These are phyloP conservation scores for Knufia fluminis DNA, from an alignment of 2,329 filamentous ascomycete genomes.

Conservation along the genomic window DNA sequence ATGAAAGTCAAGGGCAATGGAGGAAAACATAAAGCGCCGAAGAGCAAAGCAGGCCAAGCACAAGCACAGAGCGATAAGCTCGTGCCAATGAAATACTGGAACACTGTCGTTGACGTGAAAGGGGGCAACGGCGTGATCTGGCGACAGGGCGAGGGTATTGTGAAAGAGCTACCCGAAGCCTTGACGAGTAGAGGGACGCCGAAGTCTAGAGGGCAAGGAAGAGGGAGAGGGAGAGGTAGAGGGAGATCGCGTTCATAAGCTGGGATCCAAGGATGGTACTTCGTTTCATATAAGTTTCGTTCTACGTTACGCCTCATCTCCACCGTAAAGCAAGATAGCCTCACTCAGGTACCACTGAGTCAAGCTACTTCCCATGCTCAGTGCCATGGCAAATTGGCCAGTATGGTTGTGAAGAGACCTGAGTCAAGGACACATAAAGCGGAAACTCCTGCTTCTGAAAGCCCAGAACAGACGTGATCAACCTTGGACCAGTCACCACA, in stretches of 20 bases:
- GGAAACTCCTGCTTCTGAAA: too few relatives aligned
- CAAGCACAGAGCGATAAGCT: constrained; percentile 40
- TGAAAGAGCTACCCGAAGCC: constrained; percentile 39
- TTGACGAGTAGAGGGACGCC: constrained; percentile 33
- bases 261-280: too few relatives aligned
- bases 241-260: background rate
- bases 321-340: too few relatives aligned
- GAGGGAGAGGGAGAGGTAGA: constrained; percentile 12
- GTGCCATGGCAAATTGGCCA: too few relatives aligned
- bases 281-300: too few relatives aligned
- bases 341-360: too few relatives aligned
- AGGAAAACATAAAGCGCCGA: constrained; percentile 17
- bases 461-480: too few relatives aligned
- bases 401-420: too few relatives aligned
- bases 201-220: constrained; percentile 16
- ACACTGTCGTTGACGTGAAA: constrained; percentile 63
- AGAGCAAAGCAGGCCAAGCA: constrained; percentile 2
- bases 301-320: too few relatives aligned
- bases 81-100: constrained; percentile 59
- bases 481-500: too few relatives aligned
- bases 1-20: constrained; percentile 40
- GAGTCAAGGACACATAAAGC: too few relatives aligned
- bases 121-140: constrained; percentile 64
- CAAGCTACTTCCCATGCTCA: too few relatives aligned
- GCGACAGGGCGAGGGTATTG: constrained; percentile 42